These are phyloP conservation scores for Aspergillus neoniger DNA, from an alignment of 2,329 filamentous ascomycete species.

Conservation along the genomic window DNA sequence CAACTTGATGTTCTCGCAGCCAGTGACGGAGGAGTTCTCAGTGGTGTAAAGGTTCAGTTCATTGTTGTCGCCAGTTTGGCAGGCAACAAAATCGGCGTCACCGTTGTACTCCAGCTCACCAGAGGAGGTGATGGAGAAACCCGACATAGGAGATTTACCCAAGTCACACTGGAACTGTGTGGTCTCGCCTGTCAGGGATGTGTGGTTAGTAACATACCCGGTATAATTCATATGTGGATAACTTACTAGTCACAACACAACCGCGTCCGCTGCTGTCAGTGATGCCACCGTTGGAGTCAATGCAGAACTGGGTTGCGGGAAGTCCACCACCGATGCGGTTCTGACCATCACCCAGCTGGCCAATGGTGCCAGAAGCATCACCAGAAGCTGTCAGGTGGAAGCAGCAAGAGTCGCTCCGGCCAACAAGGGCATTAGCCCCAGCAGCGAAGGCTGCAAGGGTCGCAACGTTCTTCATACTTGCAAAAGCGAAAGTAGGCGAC, in stretches of 20 bases:
- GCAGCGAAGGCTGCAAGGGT: constrained; percentile 42
- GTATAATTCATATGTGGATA: not conserved
- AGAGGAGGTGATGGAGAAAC: constrained; percentile 58
- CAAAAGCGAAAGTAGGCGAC: constrained; percentile 13
- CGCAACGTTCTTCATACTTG: constrained; percentile 43
- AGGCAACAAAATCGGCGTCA: constrained; percentile 60
- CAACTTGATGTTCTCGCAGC: constrained; percentile 38
- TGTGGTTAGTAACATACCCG: constrained; percentile 13
- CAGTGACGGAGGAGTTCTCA: constrained; percentile 33
- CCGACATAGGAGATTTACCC: constrained; percentile 53
- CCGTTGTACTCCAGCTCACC: constrained; percentile 57
- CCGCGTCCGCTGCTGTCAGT: constrained; percentile 59
- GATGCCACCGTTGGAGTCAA: constrained; percentile 56
- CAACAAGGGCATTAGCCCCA: constrained; percentile 46
- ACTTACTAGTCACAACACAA: constrained; percentile 64
- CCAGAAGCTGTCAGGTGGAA: constrained; percentile 57
- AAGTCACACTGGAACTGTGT: constrained; percentile 64
- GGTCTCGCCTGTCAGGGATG: constrained; percentile 50
- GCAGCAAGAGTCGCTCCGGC: constrained; percentile 47
- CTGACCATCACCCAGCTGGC: constrained; percentile 64
- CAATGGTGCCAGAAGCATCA: constrained; percentile 55
- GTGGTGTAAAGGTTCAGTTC: constrained; percentile 48
- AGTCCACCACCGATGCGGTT: constrained; percentile 57
- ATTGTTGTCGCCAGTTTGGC: constrained; percentile 52
- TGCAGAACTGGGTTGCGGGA: constrained; percentile 54